phyloP scores from a whole-genome alignment of 208 protist species.

The Blastocrithidia nonstop region DNA sequence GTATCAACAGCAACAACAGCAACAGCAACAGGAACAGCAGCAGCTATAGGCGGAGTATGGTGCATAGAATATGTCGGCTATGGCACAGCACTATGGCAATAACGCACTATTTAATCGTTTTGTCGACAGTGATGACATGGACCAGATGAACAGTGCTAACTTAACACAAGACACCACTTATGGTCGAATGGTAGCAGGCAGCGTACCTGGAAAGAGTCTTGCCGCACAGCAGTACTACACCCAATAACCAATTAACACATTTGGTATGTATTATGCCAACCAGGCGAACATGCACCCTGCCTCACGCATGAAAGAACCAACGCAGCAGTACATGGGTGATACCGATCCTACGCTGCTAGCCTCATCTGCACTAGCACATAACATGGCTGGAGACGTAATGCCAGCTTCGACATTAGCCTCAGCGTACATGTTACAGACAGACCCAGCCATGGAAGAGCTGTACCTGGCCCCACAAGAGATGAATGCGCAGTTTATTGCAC shows the following conservation, averaged over 20 bases:
- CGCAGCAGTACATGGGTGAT: no score
- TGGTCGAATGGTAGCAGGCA: not conserved
- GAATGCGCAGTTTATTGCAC: no score
- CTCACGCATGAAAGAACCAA: no score
- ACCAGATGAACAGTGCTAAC: no score
- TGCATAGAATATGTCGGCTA: not conserved
- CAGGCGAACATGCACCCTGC: constrained; percentile 1
- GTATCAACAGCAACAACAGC: constrained; percentile 5
- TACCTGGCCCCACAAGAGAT: no score
- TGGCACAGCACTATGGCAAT: not conserved
- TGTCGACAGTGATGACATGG: not conserved
- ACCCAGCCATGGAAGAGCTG: constrained; percentile 5
- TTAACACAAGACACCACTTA: no score
- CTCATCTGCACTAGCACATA: no score
- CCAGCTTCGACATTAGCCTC: no score
- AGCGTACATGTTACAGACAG: no score
- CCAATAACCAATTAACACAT: constrained; percentile 66
- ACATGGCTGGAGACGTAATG: no score
- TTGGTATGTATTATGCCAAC: constrained; percentile 18
- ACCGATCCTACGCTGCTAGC: no score
- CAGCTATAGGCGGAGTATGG: not conserved
- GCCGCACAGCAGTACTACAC: constrained; percentile 79
- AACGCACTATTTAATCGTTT: not conserved
- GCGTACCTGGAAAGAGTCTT: constrained; percentile 13
- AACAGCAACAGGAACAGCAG: constrained; percentile 4